phyloP scores from a whole-genome alignment of 805 yeast genomes.

The Metschnikowia corniflorae region DNA sequence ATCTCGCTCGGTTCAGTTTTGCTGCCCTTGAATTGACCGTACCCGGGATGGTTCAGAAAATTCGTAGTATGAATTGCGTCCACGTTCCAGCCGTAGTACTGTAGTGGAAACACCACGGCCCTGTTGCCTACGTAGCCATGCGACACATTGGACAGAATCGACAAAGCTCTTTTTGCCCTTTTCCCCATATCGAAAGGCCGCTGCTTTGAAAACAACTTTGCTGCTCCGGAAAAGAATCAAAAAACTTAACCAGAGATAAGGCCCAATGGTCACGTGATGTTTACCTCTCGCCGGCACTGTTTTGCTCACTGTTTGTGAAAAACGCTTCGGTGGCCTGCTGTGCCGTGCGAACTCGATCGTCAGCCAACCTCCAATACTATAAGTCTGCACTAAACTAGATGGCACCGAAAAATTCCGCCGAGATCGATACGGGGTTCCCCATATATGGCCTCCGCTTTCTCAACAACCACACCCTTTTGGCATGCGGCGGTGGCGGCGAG shows the following conservation, averaged over 20 bases:
- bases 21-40: slow-evolving; percentile 23
- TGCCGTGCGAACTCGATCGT: no score
- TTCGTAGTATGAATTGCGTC: slow-evolving; percentile 19
- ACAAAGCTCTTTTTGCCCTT: slow-evolving; percentile 7
- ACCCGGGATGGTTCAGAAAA: slow-evolving; percentile 21
- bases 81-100: slow-evolving; percentile 20
- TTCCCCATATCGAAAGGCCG: no score
- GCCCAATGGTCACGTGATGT: no score
- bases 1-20: slow-evolving; percentile 43
- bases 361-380: no score
- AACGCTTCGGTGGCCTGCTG: no score
- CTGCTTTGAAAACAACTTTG: no score
- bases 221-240: no score
- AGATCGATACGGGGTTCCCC: slow-evolving; percentile 62
- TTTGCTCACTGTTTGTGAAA: no score
- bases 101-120: slow-evolving; percentile 18
- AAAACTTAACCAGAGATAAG: no score
- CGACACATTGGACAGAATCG: slow-evolving; percentile 19
- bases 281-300: no score
- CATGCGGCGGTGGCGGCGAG: slow-evolving; percentile 95
- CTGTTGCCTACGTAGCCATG: slow-evolving; percentile 22
- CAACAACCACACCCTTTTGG: slow-evolving; percentile 55
- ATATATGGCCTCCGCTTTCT: slow-evolving; percentile 75
- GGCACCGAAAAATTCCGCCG: slow-evolving; percentile 27
- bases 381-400: no score